A percentile compares a stretch with the other conserved stretches of the same genome.
Conservation (phyloP, 202 grass and related monocot genomes). For the Panicum virgatum region DNA sequence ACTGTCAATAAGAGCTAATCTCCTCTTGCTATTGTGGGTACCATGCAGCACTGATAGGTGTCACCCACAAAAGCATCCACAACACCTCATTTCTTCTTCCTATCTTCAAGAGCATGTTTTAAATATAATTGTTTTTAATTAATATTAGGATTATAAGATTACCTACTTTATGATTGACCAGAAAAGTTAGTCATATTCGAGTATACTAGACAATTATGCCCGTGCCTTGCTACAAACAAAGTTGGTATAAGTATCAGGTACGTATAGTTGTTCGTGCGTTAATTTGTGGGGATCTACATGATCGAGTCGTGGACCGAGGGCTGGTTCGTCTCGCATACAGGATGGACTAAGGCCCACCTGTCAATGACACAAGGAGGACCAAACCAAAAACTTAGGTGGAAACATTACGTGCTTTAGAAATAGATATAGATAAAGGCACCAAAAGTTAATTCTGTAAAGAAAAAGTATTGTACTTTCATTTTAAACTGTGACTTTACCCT, state of each 20-base stretch:
- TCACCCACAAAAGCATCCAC: background rate
- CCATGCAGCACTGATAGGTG: background rate
- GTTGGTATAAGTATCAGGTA: too few relatives aligned
- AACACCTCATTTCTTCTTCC: slow-evolving; percentile 15
- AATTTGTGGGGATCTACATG: too few relatives aligned
- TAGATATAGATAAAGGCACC: too few relatives aligned
- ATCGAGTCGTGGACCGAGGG: too few relatives aligned
- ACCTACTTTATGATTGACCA: slow-evolving; percentile 8
- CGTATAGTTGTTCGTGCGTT: too few relatives aligned
- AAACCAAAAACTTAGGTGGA: too few relatives aligned
- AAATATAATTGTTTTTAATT: slow-evolving; percentile 1
- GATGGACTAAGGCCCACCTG: too few relatives aligned
- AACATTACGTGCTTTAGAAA: too few relatives aligned
- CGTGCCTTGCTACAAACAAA: too few relatives aligned
- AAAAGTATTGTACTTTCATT: background rate
- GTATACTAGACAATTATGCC: too few relatives aligned
- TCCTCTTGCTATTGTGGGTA: background rate
- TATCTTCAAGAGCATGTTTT: background rate
- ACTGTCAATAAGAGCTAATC: background rate
- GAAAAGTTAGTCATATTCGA: background rate
- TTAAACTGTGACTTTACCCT: background rate
- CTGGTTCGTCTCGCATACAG: too few relatives aligned
- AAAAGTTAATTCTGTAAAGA: slow-evolving; percentile 1
- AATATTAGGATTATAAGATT: slow-evolving; percentile 12
- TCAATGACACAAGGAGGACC: too few relatives aligned